phyloP scores from a whole-genome alignment of 2,329 filamentous ascomycete species.

The Penicillium paneum region DNA sequence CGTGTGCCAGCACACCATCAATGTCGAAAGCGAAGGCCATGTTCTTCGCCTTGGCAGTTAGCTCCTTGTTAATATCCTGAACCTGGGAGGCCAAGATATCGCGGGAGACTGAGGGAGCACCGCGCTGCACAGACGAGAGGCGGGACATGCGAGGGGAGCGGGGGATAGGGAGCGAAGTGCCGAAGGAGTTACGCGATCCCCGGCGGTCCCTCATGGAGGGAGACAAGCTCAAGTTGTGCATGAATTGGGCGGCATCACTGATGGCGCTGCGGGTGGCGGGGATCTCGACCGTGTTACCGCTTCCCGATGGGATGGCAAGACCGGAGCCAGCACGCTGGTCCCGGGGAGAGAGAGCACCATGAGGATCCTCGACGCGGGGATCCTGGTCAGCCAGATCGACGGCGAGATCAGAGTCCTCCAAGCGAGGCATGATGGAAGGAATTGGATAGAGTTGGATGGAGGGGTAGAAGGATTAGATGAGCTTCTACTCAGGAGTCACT shows the following conservation, averaged over 20 bases:
- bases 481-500: conserved; percentile 16
- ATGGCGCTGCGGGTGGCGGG: conserved; percentile 66
- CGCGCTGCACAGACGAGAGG: conserved; percentile 59
- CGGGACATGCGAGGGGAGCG: conserved; percentile 66
- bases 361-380: conserved; percentile 10
- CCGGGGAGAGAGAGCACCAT: conserved; percentile 27
- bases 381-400: conserved; percentile 31
- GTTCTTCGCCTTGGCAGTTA: conserved; percentile 68
- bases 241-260: conserved; percentile 65
- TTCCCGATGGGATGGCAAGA: conserved; percentile 45
- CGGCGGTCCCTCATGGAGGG: conserved; percentile 67
- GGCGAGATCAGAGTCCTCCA: conserved; percentile 57
- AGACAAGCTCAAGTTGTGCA: conserved; percentile 68
- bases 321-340: conserved; percentile 26
- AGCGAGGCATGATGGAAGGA: conserved; percentile 55
- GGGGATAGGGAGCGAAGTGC: conserved; percentile 69
- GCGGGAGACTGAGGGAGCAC: conserved; percentile 53
- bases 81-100: conserved; percentile 68
- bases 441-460: background rate
- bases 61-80: conserved; percentile 64
- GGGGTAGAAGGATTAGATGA: conserved; percentile 1
- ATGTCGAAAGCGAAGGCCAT: conserved; percentile 73
- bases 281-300: conserved; percentile 61
- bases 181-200: conserved; percentile 72
- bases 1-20: conserved; percentile 71